A percentile compares a stretch with the other conserved stretches of the same genome.
phyloP scores from a whole-genome alignment of 2,329 filamentous ascomycete species.

The Aureobasidium sp. region DNA sequence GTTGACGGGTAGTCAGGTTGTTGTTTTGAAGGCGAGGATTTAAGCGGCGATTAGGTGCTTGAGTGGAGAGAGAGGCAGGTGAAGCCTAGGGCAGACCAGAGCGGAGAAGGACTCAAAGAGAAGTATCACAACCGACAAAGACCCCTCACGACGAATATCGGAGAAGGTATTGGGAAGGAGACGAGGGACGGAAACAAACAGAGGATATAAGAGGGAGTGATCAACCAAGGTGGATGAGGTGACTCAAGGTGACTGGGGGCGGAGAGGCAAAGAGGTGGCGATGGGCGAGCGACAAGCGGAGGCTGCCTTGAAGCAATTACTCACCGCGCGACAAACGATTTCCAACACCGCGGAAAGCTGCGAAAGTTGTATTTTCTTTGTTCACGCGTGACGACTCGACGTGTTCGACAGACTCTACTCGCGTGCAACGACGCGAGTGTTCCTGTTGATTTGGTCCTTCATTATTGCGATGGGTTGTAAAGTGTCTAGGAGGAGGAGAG shows the following conservation, averaged over 20 bases:
- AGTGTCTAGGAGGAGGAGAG: background rate
- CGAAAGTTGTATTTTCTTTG: background rate
- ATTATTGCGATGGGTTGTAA: background rate
- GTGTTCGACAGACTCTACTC: background rate
- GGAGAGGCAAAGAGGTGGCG: background rate
- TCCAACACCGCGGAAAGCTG: background rate
- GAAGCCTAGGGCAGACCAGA: background rate
- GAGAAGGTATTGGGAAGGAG: background rate
- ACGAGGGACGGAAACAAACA: background rate
- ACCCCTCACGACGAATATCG: background rate
- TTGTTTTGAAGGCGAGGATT: background rate
- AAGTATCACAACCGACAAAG: background rate
- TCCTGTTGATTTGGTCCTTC: background rate
- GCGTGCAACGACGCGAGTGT: background rate
- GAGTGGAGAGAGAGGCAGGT: background rate
- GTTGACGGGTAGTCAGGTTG: background rate
- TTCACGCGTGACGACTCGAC: background rate
- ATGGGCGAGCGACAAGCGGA: too few species aligned
- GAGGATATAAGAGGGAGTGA: background rate
- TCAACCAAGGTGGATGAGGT: background rate
- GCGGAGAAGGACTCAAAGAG: background rate
- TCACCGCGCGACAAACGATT: background rate
- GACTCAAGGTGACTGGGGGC: background rate
- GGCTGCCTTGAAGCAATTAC: too few species aligned
- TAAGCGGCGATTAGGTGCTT: constrained; percentile 5